Evolutionary conservation across 179 eudicot species (phyloP).

Genomic region (Carnegiea gigantea): DNA sequence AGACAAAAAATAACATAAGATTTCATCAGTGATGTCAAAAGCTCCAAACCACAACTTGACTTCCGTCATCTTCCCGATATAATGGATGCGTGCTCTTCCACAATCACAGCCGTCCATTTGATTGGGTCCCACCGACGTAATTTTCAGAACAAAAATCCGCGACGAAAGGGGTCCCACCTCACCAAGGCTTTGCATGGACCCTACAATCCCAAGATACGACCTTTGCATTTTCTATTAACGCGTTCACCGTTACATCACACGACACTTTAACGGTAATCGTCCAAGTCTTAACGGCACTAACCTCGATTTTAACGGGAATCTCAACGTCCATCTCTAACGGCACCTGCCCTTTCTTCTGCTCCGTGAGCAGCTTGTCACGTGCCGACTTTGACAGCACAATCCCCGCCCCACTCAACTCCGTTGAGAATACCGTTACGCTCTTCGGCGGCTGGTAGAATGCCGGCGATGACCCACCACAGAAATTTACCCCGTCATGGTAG

Average conservation of each 20-base stretch:
- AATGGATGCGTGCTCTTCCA: neutral
- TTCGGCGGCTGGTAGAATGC: constrained; percentile 63
- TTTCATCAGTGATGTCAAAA: neutral
- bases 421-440: constrained; percentile 49
- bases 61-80: neutral
- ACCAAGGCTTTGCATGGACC: constrained; percentile 38
- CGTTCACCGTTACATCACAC: constrained; percentile 57
- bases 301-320: constrained; percentile 66
- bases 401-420: constrained; percentile 50
- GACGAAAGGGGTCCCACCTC: neutral
- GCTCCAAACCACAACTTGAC: neutral
- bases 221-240: constrained; percentile 45
- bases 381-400: constrained; percentile 49
- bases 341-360: constrained; percentile 42
- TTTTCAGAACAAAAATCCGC: neutral
- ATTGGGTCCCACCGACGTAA: constrained; percentile 17
- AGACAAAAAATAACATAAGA: constrained; percentile 1
- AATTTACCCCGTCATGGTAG: constrained; percentile 38
- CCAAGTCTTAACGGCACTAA: constrained; percentile 77
- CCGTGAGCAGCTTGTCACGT: constrained; percentile 32
- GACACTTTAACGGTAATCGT: constrained; percentile 52
- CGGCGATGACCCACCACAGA: constrained; percentile 59
- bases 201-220: constrained; percentile 62
- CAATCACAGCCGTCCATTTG: constrained; percentile 3
- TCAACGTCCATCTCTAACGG: constrained; percentile 51